A percentile compares a stretch with the other conserved stretches of the same genome.
Conservation (phyloP, 2,329 filamentous ascomycete species). For the Aureobasidium sp. region DNA sequence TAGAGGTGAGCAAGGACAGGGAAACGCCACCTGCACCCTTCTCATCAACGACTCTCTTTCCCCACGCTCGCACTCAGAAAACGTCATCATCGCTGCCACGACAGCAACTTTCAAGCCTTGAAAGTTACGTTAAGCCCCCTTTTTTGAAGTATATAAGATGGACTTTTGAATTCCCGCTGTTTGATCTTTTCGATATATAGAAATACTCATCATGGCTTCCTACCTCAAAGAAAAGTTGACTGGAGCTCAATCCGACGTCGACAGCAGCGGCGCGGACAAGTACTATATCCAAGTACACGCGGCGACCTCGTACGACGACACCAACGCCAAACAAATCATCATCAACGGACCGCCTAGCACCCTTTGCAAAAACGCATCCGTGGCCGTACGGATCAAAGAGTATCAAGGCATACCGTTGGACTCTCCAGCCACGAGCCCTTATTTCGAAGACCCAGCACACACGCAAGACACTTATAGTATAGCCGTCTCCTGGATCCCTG, state of each 20-base stretch:
- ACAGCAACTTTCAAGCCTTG: background rate
- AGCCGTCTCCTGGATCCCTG: conserved; percentile 68
- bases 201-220: conserved; percentile 21
- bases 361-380: conserved; percentile 55
- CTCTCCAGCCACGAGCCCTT: conserved; percentile 60
- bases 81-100: conserved; percentile 1
- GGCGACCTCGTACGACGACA: conserved; percentile 65
- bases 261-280: conserved; percentile 42
- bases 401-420: conserved; percentile 57
- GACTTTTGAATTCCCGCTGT: too few species aligned
- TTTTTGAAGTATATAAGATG: background rate
- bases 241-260: conserved; percentile 11
- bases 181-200: background rate
- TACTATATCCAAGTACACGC: conserved; percentile 78
- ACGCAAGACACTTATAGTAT: conserved; percentile 77
- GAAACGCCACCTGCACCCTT: conserved; percentile 3
- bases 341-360: conserved; percentile 63
- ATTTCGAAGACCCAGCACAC: conserved; percentile 69
- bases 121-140: background rate
- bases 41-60: background rate
- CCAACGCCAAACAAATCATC: conserved; percentile 60
- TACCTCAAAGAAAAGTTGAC: conserved; percentile 21
- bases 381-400: conserved; percentile 69
- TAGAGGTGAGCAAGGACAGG: background rate
- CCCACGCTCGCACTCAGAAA: background rate